A percentile compares a stretch with the other conserved stretches of the same genome.
These are phyloP conservation scores for Cutaneotrichosporon cyanovorans DNA, from an alignment of 1,284 basidiomycete species.

Conservation along the genomic window DNA sequence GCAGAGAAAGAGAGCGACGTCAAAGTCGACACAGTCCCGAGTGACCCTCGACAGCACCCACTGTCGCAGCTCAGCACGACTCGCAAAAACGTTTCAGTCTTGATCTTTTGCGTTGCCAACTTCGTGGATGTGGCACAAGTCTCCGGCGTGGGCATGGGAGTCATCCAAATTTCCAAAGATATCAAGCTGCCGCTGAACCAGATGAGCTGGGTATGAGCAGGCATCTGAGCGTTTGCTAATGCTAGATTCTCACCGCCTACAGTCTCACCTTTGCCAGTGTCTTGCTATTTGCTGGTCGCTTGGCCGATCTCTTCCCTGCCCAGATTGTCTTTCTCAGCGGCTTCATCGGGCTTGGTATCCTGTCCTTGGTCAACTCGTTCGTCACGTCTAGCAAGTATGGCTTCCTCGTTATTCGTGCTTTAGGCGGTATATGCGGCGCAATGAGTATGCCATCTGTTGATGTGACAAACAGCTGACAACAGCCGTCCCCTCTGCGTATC, in stretches of 20 bases:
- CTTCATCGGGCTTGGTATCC: conserved; percentile 25
- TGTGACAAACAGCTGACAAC: conserved; percentile 16
- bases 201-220: conserved; percentile 29
- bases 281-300: conserved; percentile 36
- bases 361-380: conserved; percentile 33
- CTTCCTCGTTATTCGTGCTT: conserved; percentile 32
- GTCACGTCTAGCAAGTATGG: conserved; percentile 25
- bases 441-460: not conserved
- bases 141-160: conserved; percentile 28
- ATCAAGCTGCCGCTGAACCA: conserved; percentile 26
- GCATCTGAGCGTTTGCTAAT: not conserved
- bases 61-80: conserved; percentile 5
- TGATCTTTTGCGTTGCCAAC: conserved; percentile 27
- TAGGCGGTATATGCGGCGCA: conserved; percentile 31
- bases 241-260: conserved; percentile 22
- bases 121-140: conserved; percentile 19
- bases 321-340: conserved; percentile 28
- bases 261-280: conserved; percentile 37
- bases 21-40: too few species aligned
- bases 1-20: too few species aligned
- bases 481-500: conserved; percentile 35
- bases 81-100: conserved; percentile 17
- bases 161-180: conserved; percentile 28
- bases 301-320: conserved; percentile 34
- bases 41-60: not conserved